Evolutionary conservation across 192 early-diverging fungal species (phyloP).

Genomic region (Linnemannia schmuckeri): DNA sequence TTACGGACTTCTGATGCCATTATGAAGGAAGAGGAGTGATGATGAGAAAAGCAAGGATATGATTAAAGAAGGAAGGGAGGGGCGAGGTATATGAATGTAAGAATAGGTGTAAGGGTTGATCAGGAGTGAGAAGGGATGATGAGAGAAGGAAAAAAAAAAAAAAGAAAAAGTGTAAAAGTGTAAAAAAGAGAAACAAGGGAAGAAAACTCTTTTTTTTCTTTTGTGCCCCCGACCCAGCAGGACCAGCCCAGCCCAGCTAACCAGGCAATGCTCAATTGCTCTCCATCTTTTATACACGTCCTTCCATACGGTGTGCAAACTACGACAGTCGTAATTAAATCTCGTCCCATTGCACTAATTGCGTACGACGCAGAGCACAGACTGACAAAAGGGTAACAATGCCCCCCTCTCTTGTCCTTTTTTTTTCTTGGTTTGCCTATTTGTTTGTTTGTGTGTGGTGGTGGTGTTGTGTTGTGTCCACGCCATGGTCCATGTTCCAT

Average conservation of each 20-base stretch:
- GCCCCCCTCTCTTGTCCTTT: no score
- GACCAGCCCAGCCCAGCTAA: not conserved
- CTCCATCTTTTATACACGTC: not conserved
- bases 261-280: not conserved
- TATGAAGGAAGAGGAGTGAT: slow-evolving; percentile 5
- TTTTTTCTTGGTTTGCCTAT: no score
- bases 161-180: not conserved
- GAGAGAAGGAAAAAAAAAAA: slow-evolving; percentile 7
- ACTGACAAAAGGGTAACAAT: no score
- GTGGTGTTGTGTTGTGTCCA: no score
- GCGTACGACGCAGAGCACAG: no score
- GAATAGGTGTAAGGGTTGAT: slow-evolving; percentile 8
- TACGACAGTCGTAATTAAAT: no score
- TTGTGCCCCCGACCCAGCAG: not conserved
- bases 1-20: slow-evolving; percentile 46
- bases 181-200: not conserved
- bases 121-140: slow-evolving; percentile 24
- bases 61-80: not conserved
- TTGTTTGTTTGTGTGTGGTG: no score
- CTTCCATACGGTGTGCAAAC: not conserved
- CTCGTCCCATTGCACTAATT: no score
- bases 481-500: no score
- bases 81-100: not conserved
- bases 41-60: slow-evolving; percentile 16
- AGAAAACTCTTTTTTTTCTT: not conserved